Evolutionary conservation across 164 flowering plant species (phyloP).

Genomic region (Cinnamomum micranthum): DNA sequence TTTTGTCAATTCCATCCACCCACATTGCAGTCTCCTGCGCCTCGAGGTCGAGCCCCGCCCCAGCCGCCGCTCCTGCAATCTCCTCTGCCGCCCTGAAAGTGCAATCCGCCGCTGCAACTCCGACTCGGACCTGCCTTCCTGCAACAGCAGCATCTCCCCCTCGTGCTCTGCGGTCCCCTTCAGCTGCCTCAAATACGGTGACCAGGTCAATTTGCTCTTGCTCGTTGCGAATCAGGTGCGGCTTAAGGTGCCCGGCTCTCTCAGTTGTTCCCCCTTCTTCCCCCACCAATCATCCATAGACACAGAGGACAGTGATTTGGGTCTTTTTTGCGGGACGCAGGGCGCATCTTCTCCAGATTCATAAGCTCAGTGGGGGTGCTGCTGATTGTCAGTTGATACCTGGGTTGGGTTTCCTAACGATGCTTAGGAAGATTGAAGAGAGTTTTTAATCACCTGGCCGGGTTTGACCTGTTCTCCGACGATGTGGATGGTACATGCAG

Average conservation of each 20-base stretch:
- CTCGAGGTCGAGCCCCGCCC: conserved; percentile 75
- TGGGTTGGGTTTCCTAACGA: conserved; percentile 32
- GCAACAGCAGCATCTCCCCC: too few relatives aligned
- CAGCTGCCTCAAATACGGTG: conserved; percentile 61
- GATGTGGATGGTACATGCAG: conserved; percentile 57
- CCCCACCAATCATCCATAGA: conserved; percentile 18
- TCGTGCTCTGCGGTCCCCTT: conserved; percentile 34
- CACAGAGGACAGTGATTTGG: conserved; percentile 14
- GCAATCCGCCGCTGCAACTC: conserved; percentile 4
- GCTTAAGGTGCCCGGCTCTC: conserved; percentile 32
- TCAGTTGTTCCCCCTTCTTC: conserved; percentile 37
- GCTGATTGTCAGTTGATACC: conserved; percentile 21
- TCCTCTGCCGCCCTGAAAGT: conserved; percentile 42
- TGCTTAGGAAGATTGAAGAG: conserved; percentile 41
- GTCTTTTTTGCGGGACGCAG: conserved; percentile 49
- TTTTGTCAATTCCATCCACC: conserved; percentile 43
- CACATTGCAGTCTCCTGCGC: conserved; percentile 56
- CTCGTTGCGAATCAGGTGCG: conserved; percentile 49
- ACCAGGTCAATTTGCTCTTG: conserved; percentile 68
- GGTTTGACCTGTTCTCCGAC: conserved; percentile 28
- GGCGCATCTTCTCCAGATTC: conserved; percentile 39
- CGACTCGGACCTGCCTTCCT: neutral
- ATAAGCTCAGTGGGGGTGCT: conserved; percentile 30
- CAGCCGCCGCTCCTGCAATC: conserved; percentile 16
- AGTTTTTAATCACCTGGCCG: conserved; percentile 27